Percentiles rank a stretch among this genome's conserved stretches.
phyloP scores from a whole-genome alignment of 805 yeast species.

The Metschnikowia sp. region DNA sequence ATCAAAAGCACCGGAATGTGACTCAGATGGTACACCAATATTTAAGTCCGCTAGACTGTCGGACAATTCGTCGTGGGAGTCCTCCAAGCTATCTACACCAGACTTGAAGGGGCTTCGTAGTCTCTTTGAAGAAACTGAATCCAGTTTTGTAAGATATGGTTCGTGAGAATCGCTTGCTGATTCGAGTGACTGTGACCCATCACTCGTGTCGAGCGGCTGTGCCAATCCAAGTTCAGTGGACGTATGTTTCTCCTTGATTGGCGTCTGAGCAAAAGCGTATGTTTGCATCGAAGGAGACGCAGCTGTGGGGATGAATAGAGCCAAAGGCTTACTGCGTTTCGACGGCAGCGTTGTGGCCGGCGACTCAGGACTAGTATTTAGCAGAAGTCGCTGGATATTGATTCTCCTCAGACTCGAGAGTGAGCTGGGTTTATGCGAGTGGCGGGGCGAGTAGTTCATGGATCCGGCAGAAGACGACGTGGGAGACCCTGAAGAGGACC shows the following conservation, averaged over 20 bases:
- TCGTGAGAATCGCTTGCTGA: background rate
- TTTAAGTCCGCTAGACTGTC: background rate
- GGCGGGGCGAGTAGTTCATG: constrained; percentile 39
- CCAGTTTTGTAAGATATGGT: background rate
- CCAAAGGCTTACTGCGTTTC: constrained; percentile 7
- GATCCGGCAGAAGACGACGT: constrained; percentile 10
- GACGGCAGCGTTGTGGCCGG: constrained; percentile 9
- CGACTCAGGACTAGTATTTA: constrained; percentile 22
- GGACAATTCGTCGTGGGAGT: background rate
- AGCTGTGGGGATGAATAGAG: constrained; percentile 7
- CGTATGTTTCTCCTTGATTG: background rate
- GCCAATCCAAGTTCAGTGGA: background rate
- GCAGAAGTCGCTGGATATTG: constrained; percentile 38
- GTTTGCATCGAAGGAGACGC: background rate
- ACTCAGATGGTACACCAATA: background rate
- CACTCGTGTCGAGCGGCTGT: background rate
- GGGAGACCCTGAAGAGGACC: constrained; percentile 4
- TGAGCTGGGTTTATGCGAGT: constrained; percentile 29
- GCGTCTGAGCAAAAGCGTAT: background rate
- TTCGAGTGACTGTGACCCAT: background rate
- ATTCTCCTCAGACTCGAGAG: constrained; percentile 26
- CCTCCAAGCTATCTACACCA: background rate
- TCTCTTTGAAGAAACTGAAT: background rate
- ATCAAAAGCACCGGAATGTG: too few species aligned
- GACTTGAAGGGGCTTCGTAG: constrained; percentile 14